Base-by-base conservation (phyloP, 2,329 filamentous ascomycete species). In the Talaromyces sp. region DNA sequence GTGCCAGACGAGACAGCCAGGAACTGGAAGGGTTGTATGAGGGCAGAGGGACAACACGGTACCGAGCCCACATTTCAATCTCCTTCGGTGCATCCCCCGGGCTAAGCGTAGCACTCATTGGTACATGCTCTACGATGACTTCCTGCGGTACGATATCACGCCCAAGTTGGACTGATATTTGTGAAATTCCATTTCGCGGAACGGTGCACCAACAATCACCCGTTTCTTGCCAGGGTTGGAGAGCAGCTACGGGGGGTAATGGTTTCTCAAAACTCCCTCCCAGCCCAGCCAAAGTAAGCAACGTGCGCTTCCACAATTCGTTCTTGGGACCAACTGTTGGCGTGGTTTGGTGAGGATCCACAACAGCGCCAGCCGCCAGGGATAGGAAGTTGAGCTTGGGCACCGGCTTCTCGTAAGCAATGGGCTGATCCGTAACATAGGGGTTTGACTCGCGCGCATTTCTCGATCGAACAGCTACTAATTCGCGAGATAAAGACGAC, bases 171-270 rank as follows among this genome's bases (percentile, higher is more conserved):
- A 79, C 65, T 2, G 65, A 64, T 11, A 80, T 63, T 55, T 80
- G 77, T 7, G 75, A 64, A 14, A 75, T 73, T 13, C 69, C 69
- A 44, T 79, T 58, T 0, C 77, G 80, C 46, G 70, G 67, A 9
- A 76, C 71, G 4, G 87, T 86, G 70, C 93, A 97, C 89, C 91
- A 97, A 72, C 91, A 95, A 56, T 97, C 89, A 17, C 89, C 90
- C 30, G 87, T 82, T 44, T 96, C 89, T 9, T 86, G 77, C 91
- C 92, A 96, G 3, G 78, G 74, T 1, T 73, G 68, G 2, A 96
- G 78, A 1, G 88, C 90, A 0, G 78, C 70, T n/a, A 75, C 64
- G 0, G 81, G 79, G 1, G 79, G 74, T 17, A 63, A 56, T 13
- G 70, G 64, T 61, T 62, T 41, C 47, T 47, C 63, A 7, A 47